Conservation (phyloP, 371 early-diverging fungal species). For the Lichtheimia hyalospora region DNA sequence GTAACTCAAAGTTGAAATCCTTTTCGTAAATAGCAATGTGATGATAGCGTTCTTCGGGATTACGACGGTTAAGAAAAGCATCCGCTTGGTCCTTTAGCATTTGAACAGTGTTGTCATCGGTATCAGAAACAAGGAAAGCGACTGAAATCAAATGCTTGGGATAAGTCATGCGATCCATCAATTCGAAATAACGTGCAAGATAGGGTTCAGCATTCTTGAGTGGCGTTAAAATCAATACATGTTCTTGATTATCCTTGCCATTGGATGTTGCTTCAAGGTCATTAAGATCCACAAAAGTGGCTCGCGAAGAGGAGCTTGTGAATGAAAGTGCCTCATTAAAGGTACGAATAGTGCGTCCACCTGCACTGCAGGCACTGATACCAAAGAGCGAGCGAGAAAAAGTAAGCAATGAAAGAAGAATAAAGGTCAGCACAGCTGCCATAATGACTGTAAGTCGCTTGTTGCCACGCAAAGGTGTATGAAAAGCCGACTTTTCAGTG, state of each 20-base stretch:
- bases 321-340: constrained; percentile 33
- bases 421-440: constrained; percentile 28
- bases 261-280: constrained; percentile 19
- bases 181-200: constrained; percentile 56
- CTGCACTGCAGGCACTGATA: constrained; percentile 18
- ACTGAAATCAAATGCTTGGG: constrained; percentile 56
- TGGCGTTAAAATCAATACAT: constrained; percentile 56
- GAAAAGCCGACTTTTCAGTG: constrained; percentile 27
- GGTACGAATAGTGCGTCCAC: constrained; percentile 33
- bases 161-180: constrained; percentile 51
- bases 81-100: constrained; percentile 39
- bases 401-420: constrained; percentile 28
- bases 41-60: constrained; percentile 34
- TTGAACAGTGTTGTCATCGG: constrained; percentile 48
- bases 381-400: constrained; percentile 30
- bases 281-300: constrained; percentile 22
- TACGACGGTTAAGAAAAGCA: constrained; percentile 12
- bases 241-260: constrained; percentile 28
- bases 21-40: constrained; percentile 54
- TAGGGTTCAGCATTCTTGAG: constrained; percentile 57
- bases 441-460: constrained; percentile 27
- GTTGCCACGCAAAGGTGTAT: constrained; percentile 35
- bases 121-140: constrained; percentile 62
- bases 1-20: constrained; percentile 57
- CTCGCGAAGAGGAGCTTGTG: constrained; percentile 12